Base-by-base conservation (phyloP, 495 filamentous ascomycete species). In the Wilcoxina mikolae region DNA sequence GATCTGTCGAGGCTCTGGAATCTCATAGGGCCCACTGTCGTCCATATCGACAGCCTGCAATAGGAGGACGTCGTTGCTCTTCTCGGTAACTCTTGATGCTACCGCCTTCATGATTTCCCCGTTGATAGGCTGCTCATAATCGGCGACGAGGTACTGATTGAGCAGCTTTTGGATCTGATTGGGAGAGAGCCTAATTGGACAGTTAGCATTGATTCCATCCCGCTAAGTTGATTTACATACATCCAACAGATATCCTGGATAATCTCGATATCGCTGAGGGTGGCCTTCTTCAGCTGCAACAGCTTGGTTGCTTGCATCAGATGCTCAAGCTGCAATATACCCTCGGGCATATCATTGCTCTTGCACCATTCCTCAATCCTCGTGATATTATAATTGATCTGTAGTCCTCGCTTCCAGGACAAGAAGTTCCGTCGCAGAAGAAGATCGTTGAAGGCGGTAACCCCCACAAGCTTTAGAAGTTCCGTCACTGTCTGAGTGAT, bases 171-270 rank as follows among this genome's bases (percentile, higher is more conserved):
- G 93, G 52, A 99, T 99, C 68, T 99, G 93, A 68, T 94, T 96
- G 17, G 93, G 89, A 0, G 91, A 95, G 35, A 99, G 81, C 86
- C 85, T 87, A 53, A 22, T 35, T 45, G 5, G 50, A 27, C 38
- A 17, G 50, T 56, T 31, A 50, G 56, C 43, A 31, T 28, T 57
- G 25, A 18, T 28, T 58, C 9, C 10, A 28, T 1, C 29, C 31
- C 42, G 0, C 20, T 23, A 22, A 22, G 20, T 5, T 29, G 55
- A 41, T 53, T 11, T 38, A 76, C 81, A 77, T 71, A 90, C 91
- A 96, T 96, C 93, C 93, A 99, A 75, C 93, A 99, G 57, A 99
- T 99, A 67, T 99, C 93, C 73, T 99, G 93, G 56, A 99, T 99
- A 60, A 99, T 99, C 69, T 96, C 93, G 64, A 99, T 99, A 67